These are phyloP conservation scores for Neurospora sp. DNA, from an alignment of 495 filamentous ascomycete species.

Conservation along the genomic window DNA sequence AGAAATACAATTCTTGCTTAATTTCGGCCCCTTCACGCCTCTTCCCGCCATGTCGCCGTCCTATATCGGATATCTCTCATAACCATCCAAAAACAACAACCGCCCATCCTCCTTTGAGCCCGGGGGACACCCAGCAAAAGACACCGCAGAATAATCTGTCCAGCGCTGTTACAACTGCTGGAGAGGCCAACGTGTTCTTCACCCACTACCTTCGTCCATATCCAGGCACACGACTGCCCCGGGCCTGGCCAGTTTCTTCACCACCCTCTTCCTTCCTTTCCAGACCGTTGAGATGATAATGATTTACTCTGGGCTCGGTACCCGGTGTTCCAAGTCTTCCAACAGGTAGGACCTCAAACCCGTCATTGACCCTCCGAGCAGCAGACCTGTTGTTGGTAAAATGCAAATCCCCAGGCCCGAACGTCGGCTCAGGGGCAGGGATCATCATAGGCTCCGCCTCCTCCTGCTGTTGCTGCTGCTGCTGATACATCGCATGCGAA, in stretches of 20 bases:
- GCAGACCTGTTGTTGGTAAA: conserved; percentile 26
- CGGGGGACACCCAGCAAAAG: background rate
- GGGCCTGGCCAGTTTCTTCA: conserved; percentile 3
- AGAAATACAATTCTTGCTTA: background rate
- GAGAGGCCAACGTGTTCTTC: background rate
- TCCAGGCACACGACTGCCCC: background rate
- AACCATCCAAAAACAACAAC: background rate
- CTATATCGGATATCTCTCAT: background rate
- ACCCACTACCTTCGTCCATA: background rate
- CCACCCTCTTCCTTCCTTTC: background rate
- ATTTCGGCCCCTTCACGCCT: background rate
- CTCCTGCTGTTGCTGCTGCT: background rate
- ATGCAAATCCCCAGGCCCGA: conserved; percentile 34
- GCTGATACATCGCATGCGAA: background rate
- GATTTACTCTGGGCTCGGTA: background rate
- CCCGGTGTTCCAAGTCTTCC: conserved; percentile 34
- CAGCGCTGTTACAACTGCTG: background rate
- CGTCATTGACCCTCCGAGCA: conserved; percentile 48
- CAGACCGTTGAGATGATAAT: background rate
- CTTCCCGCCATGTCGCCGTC: background rate
- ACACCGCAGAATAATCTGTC: background rate
- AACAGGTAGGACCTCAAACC: conserved; percentile 50
- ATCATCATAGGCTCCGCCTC: background rate
- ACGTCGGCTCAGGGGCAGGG: conserved; percentile 15
- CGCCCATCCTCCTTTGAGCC: background rate